These are phyloP conservation scores for Phialophora tarda DNA, from an alignment of 2,329 filamentous ascomycete genomes.

Conservation along the genomic window DNA sequence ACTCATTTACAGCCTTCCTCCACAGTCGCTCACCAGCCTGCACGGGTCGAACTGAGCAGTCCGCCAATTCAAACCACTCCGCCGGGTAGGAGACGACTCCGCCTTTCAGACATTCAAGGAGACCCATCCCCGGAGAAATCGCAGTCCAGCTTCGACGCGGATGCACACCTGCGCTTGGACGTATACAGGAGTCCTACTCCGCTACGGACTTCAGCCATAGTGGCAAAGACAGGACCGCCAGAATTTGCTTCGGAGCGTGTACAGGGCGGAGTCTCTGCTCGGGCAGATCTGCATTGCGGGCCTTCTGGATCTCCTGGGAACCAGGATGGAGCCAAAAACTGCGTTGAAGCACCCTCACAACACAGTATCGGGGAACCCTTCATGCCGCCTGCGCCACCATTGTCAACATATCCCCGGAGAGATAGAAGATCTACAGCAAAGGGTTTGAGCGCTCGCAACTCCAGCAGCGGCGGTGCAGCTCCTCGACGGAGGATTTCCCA, in stretches of 20 bases:
- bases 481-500: slow-evolving; percentile 48
- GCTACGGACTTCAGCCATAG: background rate
- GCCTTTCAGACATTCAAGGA: slow-evolving; percentile 34
- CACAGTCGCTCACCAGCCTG: slow-evolving; percentile 3
- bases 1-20: slow-evolving; percentile 24
- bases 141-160: slow-evolving; percentile 33
- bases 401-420: background rate
- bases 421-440: slow-evolving; percentile 19
- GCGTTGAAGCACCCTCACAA: background rate
- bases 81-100: slow-evolving; percentile 29
- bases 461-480: slow-evolving; percentile 45
- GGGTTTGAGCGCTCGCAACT: slow-evolving; percentile 5
- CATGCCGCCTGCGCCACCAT: background rate
- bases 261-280: background rate
- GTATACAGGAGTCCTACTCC: background rate
- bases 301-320: background rate
- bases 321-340: background rate
- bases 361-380: background rate
- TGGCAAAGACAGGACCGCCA: background rate
- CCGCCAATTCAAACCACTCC: slow-evolving; percentile 29
- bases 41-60: slow-evolving; percentile 23
- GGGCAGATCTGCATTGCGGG: background rate
- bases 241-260: background rate
- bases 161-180: slow-evolving; percentile 28
- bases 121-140: slow-evolving; percentile 32